These are phyloP conservation scores for Spizellomyces sp. DNA, from an alignment of 192 early-diverging fungal species.

Conservation along the genomic window DNA sequence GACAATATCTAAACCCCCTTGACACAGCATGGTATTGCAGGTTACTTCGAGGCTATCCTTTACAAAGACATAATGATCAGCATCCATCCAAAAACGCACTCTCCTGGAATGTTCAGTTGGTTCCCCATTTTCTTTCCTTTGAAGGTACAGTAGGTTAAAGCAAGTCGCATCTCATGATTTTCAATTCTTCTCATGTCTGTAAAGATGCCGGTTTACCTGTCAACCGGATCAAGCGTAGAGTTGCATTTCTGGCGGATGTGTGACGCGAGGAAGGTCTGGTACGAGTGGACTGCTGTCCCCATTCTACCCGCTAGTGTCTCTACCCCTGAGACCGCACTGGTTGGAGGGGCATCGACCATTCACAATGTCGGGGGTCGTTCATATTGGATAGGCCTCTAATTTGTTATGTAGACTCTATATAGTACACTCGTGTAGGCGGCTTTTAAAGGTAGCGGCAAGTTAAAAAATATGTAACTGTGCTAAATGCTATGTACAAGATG, in stretches of 20 bases:
- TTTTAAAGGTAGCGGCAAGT: no score
- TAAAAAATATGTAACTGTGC: no score
- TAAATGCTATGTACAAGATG: no score
- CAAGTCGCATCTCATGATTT: not conserved
- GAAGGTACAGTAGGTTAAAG: slow-evolving; percentile 43
- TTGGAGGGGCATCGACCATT: slow-evolving; percentile 49
- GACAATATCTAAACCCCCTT: slow-evolving; percentile 19
- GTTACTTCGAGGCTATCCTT: slow-evolving; percentile 93
- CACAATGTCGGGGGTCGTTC: slow-evolving; percentile 75
- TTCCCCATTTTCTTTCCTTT: slow-evolving; percentile 97
- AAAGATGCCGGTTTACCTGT: slow-evolving; percentile 72
- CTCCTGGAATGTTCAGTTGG: slow-evolving; percentile 96
- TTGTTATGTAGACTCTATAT: not conserved
- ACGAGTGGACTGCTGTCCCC: slow-evolving; percentile 84
- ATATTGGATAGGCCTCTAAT: slow-evolving; percentile 77
- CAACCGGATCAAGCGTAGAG: slow-evolving; percentile 56
- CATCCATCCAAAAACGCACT: slow-evolving; percentile 86
- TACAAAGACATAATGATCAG: slow-evolving; percentile 81
- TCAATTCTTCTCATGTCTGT: slow-evolving; percentile 9
- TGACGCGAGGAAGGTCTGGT: slow-evolving; percentile 88
- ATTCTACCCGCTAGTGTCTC: slow-evolving; percentile 12
- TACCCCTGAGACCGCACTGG: slow-evolving; percentile 29
- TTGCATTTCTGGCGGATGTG: slow-evolving; percentile 87
- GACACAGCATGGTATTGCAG: slow-evolving; percentile 84
- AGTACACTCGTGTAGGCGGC: no score